Evolutionary conservation across 2,329 filamentous ascomycete genomes (phyloP).

Genomic region (Annulohypoxylon truncatum): DNA sequence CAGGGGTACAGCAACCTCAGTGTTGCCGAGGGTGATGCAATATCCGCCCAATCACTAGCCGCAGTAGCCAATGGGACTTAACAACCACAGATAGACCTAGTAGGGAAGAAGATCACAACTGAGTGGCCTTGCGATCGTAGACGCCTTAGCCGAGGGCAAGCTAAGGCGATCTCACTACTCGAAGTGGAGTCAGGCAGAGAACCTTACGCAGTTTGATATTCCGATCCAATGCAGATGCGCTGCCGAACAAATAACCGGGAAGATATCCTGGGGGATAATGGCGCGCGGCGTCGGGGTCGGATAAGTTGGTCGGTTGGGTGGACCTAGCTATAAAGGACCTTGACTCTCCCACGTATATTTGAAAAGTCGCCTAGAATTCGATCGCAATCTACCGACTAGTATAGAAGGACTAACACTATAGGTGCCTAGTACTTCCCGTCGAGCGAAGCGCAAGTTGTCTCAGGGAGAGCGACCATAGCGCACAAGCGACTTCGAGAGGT

Average conservation of each 20-base stretch:
- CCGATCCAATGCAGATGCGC: conserved; percentile 17
- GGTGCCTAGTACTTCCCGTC: conserved; percentile 5
- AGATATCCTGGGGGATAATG: conserved; percentile 13
- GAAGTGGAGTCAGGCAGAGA: conserved; percentile 23
- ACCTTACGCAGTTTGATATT: conserved; percentile 14
- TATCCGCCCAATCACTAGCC: conserved; percentile 15
- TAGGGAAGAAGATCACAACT: conserved; percentile 18
- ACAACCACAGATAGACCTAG: background rate
- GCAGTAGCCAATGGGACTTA: conserved; percentile 27
- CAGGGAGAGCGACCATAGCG: conserved; percentile 21
- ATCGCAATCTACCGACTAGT: conserved; percentile 11
- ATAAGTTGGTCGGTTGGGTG: conserved; percentile 9
- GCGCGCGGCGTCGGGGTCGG: conserved; percentile 10
- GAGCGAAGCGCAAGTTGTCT: background rate
- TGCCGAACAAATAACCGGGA: conserved; percentile 4
- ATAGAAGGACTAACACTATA: conserved; percentile 10
- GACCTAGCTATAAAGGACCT: conserved; percentile 15
- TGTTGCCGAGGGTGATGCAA: conserved; percentile 14
- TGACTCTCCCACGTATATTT: conserved; percentile 3
- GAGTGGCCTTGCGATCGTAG: conserved; percentile 13
- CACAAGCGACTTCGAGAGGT: conserved; percentile 22
- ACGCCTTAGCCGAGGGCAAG: background rate
- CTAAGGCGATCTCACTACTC: conserved; percentile 4
- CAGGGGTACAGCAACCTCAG: conserved; percentile 25
- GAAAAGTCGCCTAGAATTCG: background rate